Evolutionary conservation across 2,329 filamentous ascomycete genomes (phyloP).

Genomic region (Ophiostoma himal-ulmi): DNA sequence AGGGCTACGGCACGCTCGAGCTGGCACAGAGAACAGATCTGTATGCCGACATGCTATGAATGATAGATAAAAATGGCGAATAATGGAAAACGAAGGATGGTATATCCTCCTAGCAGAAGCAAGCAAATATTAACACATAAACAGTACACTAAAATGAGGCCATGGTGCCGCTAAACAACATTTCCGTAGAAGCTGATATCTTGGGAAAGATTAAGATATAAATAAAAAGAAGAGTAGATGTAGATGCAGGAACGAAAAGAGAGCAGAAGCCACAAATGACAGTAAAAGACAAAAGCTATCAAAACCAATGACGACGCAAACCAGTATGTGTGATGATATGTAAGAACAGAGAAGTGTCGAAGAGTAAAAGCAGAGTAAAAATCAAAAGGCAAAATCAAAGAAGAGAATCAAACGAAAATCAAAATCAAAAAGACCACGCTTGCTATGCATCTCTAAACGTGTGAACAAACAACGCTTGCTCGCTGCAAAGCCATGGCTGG

Average conservation of each 20-base stretch:
- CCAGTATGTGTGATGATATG: not conserved
- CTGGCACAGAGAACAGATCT: not conserved
- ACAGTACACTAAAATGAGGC: not conserved
- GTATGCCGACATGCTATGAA: not conserved
- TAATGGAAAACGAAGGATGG: not conserved
- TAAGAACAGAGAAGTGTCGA: not conserved
- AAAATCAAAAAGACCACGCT: not conserved
- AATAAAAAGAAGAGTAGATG: not conserved
- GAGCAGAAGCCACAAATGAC: not conserved
- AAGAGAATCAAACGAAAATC: not conserved
- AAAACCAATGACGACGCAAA: not conserved
- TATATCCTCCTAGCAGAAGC: not conserved
- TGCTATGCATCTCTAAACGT: not conserved
- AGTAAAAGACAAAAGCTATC: not conserved
- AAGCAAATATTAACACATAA: not conserved
- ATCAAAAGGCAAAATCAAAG: not conserved
- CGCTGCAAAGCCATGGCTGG: not conserved
- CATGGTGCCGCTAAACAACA: not conserved
- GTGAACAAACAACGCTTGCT: constrained; percentile 7
- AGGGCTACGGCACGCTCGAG: not conserved
- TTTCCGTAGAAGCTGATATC: not conserved
- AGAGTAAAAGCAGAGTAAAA: not conserved
- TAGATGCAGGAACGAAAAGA: not conserved
- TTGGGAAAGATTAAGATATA: not conserved
- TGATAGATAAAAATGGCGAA: not conserved